Evolutionary conservation across 2,329 filamentous ascomycete genomes (phyloP).

Genomic region (Microdochium bolleyi): DNA sequence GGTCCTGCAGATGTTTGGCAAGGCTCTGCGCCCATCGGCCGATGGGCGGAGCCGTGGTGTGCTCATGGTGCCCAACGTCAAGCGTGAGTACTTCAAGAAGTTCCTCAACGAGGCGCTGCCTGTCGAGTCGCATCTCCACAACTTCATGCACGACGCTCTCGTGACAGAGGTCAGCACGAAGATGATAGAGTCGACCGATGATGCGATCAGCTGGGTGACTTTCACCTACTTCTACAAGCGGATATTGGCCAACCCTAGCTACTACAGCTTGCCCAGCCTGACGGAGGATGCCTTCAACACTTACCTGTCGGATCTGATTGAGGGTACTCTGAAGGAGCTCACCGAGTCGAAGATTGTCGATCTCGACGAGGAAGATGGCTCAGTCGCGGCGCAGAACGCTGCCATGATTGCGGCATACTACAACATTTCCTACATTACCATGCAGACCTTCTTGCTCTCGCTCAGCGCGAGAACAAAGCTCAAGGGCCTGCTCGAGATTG

Average conservation of each 20-base stretch:
- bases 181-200: constrained; percentile 90
- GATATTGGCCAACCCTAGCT: constrained; percentile 90
- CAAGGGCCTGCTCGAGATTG: constrained; percentile 93
- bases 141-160: constrained; percentile 90
- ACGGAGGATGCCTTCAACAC: constrained; percentile 90
- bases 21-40: constrained; percentile 69
- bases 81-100: constrained; percentile 97
- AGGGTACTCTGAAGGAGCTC: constrained; percentile 84
- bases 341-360: constrained; percentile 93
- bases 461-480: constrained; percentile 84
- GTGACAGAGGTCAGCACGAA: constrained; percentile 95
- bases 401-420: constrained; percentile 99
- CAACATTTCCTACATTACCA: constrained; percentile 98
- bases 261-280: constrained; percentile 82
- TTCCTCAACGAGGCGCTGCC: constrained; percentile 94
- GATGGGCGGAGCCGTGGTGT: constrained; percentile 83
- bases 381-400: constrained; percentile 81
- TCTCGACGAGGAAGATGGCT: constrained; percentile 88
- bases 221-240: constrained; percentile 98
- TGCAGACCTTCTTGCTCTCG: constrained; percentile 96
- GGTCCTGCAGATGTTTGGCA: constrained; percentile 96
- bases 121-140: constrained; percentile 88
- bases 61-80: constrained; percentile 91
- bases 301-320: constrained; percentile 89
- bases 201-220: constrained; percentile 96